Evolutionary conservation across 2,329 filamentous ascomycete genomes (phyloP), one percentile per base, ranked within the genome.

Genomic region (Aspergillus sp.): DNA sequence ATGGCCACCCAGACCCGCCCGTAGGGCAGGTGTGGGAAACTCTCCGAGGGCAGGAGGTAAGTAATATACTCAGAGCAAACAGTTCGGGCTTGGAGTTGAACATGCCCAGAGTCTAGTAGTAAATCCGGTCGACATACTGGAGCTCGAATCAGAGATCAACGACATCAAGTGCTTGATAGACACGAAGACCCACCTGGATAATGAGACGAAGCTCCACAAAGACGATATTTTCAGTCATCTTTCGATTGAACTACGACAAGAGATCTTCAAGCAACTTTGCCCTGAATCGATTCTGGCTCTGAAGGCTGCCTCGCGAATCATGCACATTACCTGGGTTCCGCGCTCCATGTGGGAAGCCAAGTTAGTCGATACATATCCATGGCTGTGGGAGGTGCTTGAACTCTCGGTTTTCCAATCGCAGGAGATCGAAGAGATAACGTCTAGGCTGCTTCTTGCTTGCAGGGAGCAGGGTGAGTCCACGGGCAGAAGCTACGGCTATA

Each of bases 331-430:
- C 36, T 19, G 10, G n/a, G 17, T 54, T 15, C n/a, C 51, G 5
- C 17, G 17, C 36, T 38, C 30, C 28, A 23, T 41, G 19, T 57
- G 55, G 55, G 45, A 32, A n/a, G n/a, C 25, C 21, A 50, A 57
- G 28, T 50, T 57, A 23, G 45, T 38, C 25, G 41, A 50, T 21
- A 38, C 41, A 25, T 48, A 49, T 48, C 41, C 55, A 38, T 57
- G 55, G 55, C 55, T 57, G 17, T 57, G 55, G 55, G 55, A 57
- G 45, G 6, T 38, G 17, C 25, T 36, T 15, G 55, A 57, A 30
- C 12, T 38, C 25, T 3, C 21, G n/a, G 43, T 57, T 36, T 41
- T 50, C 12, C 43, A 57, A 50, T 57, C 55, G 15, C 55, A 57
- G 43, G 19, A 41, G 0, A n/a, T 38, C 10, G 55, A 57, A 30